These are phyloP conservation scores for Colletotrichum shisoi DNA, from an alignment of 2,329 filamentous ascomycete species.

Conservation along the genomic window DNA sequence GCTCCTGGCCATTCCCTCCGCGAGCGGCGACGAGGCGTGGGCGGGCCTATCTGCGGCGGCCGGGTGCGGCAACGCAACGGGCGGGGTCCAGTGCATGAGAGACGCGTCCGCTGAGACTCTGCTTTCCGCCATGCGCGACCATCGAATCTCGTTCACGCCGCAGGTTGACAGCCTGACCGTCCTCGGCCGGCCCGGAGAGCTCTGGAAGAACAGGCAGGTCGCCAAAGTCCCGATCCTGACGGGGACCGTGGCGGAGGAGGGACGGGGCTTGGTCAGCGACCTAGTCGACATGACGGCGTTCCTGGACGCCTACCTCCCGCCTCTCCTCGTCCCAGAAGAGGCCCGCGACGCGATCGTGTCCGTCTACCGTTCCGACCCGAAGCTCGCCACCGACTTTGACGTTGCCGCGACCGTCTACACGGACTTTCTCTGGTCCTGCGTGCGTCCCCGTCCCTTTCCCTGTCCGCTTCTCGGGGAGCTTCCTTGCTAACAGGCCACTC, in stretches of 20 bases:
- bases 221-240: constrained; percentile 42
- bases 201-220: constrained; percentile 40
- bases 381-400: constrained; percentile 42
- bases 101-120: constrained; percentile 37
- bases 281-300: constrained; percentile 41
- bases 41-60: constrained; percentile 32
- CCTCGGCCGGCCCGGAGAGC: constrained; percentile 32
- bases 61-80: constrained; percentile 37
- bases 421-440: constrained; percentile 44
- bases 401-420: constrained; percentile 43
- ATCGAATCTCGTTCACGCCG: constrained; percentile 31
- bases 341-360: constrained; percentile 35
- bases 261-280: constrained; percentile 41
- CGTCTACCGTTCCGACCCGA: constrained; percentile 37
- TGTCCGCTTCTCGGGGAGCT: too few species aligned
- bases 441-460: constrained; percentile 33
- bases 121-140: constrained; percentile 33
- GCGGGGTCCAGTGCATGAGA: constrained; percentile 42
- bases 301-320: constrained; percentile 38
- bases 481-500: constrained; percentile 19
- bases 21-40: constrained; percentile 39
- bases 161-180: constrained; percentile 42
- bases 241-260: constrained; percentile 44
- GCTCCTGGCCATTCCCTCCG: constrained; percentile 27
- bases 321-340: neutral